Base-by-base conservation (phyloP, 495 filamentous ascomycete genomes). In the Hyaloscypha variabilis region DNA sequence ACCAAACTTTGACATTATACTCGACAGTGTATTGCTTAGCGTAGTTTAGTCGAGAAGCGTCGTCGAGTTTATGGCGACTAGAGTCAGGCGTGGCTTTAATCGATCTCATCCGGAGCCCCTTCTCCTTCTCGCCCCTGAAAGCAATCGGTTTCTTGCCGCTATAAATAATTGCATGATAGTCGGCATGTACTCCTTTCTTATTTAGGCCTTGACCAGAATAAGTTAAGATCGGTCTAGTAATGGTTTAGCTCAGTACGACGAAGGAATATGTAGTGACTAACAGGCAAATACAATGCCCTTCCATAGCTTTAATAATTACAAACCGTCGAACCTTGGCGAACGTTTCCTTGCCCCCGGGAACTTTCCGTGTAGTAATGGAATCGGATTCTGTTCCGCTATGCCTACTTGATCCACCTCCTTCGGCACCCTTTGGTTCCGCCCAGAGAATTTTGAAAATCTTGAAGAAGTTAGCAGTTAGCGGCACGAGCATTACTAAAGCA, bases 261-360 rank as follows among this genome's bases (percentile, higher is more conserved):
- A 8, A 21, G 10, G 60, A 8, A 5, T 2, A 21, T 29, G 5
- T 5, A 46, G 21, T n/a, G n/a, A 63, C 69, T 64, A 49, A 71
- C 66, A 69, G 21, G 49, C 66, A 68, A 28, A 63, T 60, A 24
- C 53, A 66, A 52, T 69, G 67, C 0, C 62, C 62, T n/a, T 54
- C 14, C 28, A 8, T 23, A 17, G 53, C 2, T 11, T 56, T 23
- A 23, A 71, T 60, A 34, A 71, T 64, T 3, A 71, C 42, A 52
- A 71, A 71, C 1, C 69, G 58, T 36, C 69, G 58, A 5, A 64
- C 29, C 19, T 42, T 42, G 21, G 34, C 56, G 17, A 34, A 46
- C 26, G 53, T 1, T 2, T 24, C 19, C 30, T 58, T n/a, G 8
- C 52, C 54, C 8, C 26, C 24, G 21, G 1, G 34, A 0, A 31